Evolutionary conservation across 441 rosid genomes (phyloP).

Genomic region (Eutrema salsugineum): DNA sequence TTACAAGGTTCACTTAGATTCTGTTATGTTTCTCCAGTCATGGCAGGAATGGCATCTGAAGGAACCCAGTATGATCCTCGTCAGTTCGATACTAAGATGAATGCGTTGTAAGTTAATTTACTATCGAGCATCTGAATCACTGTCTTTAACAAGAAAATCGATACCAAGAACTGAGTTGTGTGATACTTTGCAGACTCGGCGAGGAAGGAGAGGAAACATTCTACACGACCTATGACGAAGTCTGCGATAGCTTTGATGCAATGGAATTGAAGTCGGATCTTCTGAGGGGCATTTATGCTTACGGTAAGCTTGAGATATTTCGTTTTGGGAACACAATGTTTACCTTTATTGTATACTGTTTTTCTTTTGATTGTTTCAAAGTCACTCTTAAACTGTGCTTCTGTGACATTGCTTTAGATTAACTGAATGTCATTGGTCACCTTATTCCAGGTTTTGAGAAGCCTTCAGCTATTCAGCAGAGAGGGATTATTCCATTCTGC

Average conservation of each 20-base stretch:
- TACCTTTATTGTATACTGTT: not conserved
- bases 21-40: slow-evolving; percentile 37
- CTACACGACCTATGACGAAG: slow-evolving; percentile 54
- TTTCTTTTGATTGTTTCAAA: not conserved
- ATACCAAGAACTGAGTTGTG: not conserved
- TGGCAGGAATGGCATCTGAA: slow-evolving; percentile 60
- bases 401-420: not conserved
- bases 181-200: slow-evolving; percentile 31
- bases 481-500: slow-evolving; percentile 67
- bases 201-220: slow-evolving; percentile 48
- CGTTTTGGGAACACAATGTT: not conserved
- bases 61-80: slow-evolving; percentile 76
- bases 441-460: slow-evolving; percentile 50
- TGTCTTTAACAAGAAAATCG: not conserved
- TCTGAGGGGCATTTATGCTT: slow-evolving; percentile 62
- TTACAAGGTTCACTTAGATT: not conserved
- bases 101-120: slow-evolving; percentile 42
- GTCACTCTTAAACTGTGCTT: not conserved
- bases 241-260: slow-evolving; percentile 50
- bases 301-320: slow-evolving; percentile 35
- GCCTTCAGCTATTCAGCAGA: slow-evolving; percentile 71
- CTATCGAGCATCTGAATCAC: not conserved
- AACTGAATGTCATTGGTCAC: not conserved
- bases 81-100: slow-evolving; percentile 75
- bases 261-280: slow-evolving; percentile 64